These are phyloP conservation scores for Acanthamoeba castellanii DNA, from an alignment of 208 protist species.

Conservation along the genomic window DNA sequence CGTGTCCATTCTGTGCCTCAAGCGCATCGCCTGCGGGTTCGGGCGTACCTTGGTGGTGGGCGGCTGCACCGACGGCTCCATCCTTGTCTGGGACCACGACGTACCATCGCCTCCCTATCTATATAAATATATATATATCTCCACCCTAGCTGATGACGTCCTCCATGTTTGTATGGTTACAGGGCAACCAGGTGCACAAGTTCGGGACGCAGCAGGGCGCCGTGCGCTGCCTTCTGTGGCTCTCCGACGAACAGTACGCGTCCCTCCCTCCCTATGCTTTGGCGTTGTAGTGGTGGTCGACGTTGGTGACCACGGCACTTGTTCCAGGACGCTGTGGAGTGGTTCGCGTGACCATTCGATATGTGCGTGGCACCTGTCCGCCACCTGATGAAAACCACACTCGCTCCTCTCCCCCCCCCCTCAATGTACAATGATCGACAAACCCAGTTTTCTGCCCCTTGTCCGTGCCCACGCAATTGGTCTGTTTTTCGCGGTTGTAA, in stretches of 20 bases:
- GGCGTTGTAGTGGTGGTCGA: not conserved
- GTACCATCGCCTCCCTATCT: not conserved
- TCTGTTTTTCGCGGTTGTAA: too few relatives aligned
- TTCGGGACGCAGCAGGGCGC: slow-evolving; percentile 4
- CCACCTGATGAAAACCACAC: too few relatives aligned
- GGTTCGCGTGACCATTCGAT: not conserved
- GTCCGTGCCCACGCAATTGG: too few relatives aligned
- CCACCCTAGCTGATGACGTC: not conserved
- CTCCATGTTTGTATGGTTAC: not conserved
- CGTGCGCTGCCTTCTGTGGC: slow-evolving; percentile 7
- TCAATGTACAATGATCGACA: too few relatives aligned
- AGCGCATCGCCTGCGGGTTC: not conserved
- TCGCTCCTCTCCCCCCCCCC: too few relatives aligned
- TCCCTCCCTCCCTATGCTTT: not conserved
- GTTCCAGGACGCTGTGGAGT: not conserved
- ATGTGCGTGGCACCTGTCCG: not conserved
- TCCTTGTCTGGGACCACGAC: slow-evolving; percentile 4
- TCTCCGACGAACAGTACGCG: not conserved
- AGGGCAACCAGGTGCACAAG: slow-evolving; percentile 50
- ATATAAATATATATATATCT: not conserved
- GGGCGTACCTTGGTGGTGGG: not conserved
- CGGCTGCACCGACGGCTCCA: not conserved
- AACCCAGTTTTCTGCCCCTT: too few relatives aligned
- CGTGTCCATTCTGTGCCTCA: slow-evolving; percentile 4
- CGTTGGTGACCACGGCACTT: not conserved